Evolutionary conservation across 2,329 filamentous ascomycete species (phyloP), one percentile per base, ranked within the genome.

Genomic region (Paramyrothecium roridum): DNA sequence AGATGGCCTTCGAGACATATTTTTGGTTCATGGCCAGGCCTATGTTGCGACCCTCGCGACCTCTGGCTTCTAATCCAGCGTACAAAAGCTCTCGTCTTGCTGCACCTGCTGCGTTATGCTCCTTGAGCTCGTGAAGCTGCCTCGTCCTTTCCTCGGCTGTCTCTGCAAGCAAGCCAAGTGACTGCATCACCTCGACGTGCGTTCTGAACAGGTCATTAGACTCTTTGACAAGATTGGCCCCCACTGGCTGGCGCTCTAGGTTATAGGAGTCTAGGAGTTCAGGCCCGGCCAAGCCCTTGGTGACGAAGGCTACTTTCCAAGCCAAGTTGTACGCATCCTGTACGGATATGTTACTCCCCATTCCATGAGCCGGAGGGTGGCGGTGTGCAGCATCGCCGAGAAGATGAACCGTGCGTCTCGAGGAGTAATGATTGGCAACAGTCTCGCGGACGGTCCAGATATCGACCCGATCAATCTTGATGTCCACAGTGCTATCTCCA

Each of bases 381-480:
- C 82, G 74, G 62, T 86, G 82, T 1, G 80, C 80, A 0, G 82
- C 80, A 57, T 86, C 83, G 11, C 83, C 82, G 11, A 23, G 8
- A 30, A 67, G 65, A 59, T 69, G 76, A 67, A 80, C 71, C 43
- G 78, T 78, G n/a, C 76, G 46, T 8, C 46, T 74, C 6, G 76
- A 67, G 0, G 74, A 79, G 59, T 85, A 87, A 13, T 72, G 68
- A 63, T 85, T 79, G 0, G 84, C 85, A 1, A 85, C 80, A 6
- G 74, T 82, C 65, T 87, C 84, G 59, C 86, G 85, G 61, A 87
- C 80, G 53, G 71, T 73, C 85, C 85, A 88, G 59, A 79, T 81
- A 10, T 79, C 78, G 7, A 83, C 66, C 53, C 76, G 69, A n/a
- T 84, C 54, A 49, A 86, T 76, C 62, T 85, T 75, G 54, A 48